Percentiles rank a stretch among this genome's conserved stretches.
phyloP scores from a whole-genome alignment of 2,329 filamentous ascomycete species.

The Beauveria sp. region DNA sequence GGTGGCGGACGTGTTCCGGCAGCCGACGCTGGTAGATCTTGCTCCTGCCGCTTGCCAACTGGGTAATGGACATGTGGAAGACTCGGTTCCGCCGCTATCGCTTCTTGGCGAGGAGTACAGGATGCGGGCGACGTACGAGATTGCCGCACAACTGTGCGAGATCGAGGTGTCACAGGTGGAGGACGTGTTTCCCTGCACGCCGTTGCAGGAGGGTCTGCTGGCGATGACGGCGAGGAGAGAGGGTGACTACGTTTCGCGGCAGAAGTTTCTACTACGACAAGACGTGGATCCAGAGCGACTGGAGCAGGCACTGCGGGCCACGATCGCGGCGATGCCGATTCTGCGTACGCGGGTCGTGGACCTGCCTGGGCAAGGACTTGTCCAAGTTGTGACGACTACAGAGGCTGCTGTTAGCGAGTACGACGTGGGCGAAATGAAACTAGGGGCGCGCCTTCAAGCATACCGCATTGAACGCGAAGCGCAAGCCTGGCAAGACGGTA shows the following conservation, averaged over 20 bases:
- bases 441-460: no score
- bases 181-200: conserved; percentile 5
- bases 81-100: background rate
- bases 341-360: conserved; percentile 3
- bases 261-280: background rate
- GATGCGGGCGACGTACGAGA: background rate
- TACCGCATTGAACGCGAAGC: no score
- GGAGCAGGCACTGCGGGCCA: background rate
- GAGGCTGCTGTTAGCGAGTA: no score
- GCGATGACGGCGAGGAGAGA: background rate
- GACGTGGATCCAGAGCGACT: background rate
- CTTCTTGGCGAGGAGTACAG: background rate
- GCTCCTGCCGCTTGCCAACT: conserved; percentile 4
- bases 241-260: background rate
- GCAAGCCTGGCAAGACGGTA: no score
- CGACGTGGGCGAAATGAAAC: no score
- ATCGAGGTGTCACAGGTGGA: background rate
- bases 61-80: background rate
- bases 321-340: background rate
- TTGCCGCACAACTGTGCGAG: background rate
- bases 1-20: conserved; percentile 25
- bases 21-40: conserved; percentile 22
- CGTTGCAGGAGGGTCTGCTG: background rate
- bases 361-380: background rate
- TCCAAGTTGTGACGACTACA: background rate